Conservation (phyloP, 441 rosid species). For the Arabidopsis hybrid region DNA sequence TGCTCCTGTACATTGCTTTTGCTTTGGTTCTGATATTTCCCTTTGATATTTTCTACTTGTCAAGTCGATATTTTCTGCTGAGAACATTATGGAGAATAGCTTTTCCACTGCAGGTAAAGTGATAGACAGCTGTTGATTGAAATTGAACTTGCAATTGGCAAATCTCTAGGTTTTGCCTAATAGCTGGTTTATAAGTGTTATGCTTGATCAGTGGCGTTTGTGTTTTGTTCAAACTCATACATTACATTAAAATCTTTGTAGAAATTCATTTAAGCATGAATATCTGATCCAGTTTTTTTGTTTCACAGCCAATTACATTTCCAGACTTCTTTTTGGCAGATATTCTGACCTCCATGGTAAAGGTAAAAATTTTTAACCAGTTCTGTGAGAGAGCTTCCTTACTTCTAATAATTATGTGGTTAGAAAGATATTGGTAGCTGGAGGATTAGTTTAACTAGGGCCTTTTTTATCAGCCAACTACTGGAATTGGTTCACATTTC, state of each 20-base stretch:
- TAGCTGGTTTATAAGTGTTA: slow-evolving; percentile 6
- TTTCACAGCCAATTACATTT: slow-evolving; percentile 70
- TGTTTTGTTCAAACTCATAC: slow-evolving; percentile 10
- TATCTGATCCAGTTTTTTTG: slow-evolving; percentile 25
- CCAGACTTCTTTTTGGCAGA: slow-evolving; percentile 85
- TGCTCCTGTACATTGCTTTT: slow-evolving; percentile 66
- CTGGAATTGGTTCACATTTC: slow-evolving; percentile 10
- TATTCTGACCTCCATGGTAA: slow-evolving; percentile 79
- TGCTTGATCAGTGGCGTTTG: not conserved
- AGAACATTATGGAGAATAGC: slow-evolving; percentile 78
- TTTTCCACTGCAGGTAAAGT: slow-evolving; percentile 73
- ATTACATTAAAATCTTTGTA: not conserved
- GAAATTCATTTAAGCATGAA: not conserved
- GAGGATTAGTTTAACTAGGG: slow-evolving; percentile 13
- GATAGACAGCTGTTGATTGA: slow-evolving; percentile 5
- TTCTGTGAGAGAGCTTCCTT: slow-evolving; percentile 16
- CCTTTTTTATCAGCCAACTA: not conserved
- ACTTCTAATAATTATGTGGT: slow-evolving; percentile 7
- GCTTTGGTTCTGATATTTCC: slow-evolving; percentile 71
- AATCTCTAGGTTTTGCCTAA: not conserved
- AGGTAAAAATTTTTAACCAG: slow-evolving; percentile 53
- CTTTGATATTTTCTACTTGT: slow-evolving; percentile 75
- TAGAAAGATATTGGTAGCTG: not conserved
- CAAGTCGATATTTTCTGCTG: slow-evolving; percentile 70
- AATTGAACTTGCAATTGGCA: slow-evolving; percentile 2